Conservation (phyloP, 2,329 filamentous ascomycete genomes). For the Fusarium pseudograminearum region DNA sequence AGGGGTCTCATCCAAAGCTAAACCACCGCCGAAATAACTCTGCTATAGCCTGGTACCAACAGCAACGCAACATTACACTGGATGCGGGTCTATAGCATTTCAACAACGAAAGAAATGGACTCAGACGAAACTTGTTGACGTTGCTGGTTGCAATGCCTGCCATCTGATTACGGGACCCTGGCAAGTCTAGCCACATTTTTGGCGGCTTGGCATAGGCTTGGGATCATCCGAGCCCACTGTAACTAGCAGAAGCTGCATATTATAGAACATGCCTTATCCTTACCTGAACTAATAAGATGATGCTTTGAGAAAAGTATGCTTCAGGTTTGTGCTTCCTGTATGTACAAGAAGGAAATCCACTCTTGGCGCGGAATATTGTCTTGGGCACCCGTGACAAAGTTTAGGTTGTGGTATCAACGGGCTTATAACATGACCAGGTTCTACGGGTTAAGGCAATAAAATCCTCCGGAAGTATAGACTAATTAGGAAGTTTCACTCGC, state of each 20-base stretch:
- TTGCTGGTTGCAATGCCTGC: not conserved
- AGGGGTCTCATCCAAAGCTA: not conserved
- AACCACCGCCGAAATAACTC: not conserved
- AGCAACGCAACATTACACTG: not conserved
- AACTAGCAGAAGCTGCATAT: conserved; percentile 10
- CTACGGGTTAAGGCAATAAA: not conserved
- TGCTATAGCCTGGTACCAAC: not conserved
- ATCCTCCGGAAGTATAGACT: conserved; percentile 3
- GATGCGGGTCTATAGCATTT: not conserved
- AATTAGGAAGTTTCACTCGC: not conserved
- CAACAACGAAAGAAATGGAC: not conserved
- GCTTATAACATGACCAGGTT: not conserved
- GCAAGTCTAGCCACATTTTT: conserved; percentile 12
- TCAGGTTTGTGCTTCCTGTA: not conserved
- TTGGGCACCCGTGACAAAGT: not conserved
- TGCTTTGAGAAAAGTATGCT: not conserved
- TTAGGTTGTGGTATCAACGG: not conserved
- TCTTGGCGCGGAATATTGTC: not conserved
- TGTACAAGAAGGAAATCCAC: not conserved
- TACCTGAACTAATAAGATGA: not conserved
- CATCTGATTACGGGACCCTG: conserved; percentile 5
- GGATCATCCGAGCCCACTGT: conserved; percentile 26
- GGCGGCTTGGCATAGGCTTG: conserved; percentile 26
- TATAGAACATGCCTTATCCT: not conserved
- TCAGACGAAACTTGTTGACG: conserved; percentile 1